Base-by-base conservation (phyloP, 768 basidiomycete genomes). In the Hysterangium stoloniferum region DNA sequence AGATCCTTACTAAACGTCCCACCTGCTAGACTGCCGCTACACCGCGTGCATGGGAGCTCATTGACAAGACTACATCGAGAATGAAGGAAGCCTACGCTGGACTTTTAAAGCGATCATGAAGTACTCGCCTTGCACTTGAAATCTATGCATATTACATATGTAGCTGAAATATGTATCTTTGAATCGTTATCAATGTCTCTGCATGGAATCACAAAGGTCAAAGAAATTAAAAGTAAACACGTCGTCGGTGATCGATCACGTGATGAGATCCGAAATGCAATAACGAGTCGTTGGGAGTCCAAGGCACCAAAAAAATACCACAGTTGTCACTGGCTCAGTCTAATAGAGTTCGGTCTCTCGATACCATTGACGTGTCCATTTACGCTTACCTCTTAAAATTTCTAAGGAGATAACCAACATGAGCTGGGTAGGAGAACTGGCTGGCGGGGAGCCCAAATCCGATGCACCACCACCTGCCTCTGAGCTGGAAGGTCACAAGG, bases 71-170 rank as follows among this genome's bases (percentile, higher is more conserved):
- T 19, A 51, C 49, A 15, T 41, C 36, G 20, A n/a, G 49, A 25
- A 41, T 51, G 38, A 51, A 42, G 28, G 49, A 51, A 40, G 49
- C 49, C 9, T 51, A 51, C 33, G 49, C 49, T 12, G 49, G 49
- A n/a, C 37, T 51, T 27, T 42, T 51, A 20, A 41, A 38, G 15
- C 38, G 36, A 11, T 9, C 22, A 13, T 32, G n/a, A n/a, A n/a
- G n/a, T n/a, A n/a, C n/a, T 22, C 9, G 40, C n/a, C n/a, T 41
- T 41, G 4, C 19, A 13, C 28, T 9, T 41, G 12, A 22, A 22
- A 4, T 25, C 28, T 19, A 25, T 2, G 2, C 28, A 13, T 9
- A 11, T 41, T 4, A 12, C 4, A 2, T 13, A 4, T 12, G 40
- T 41, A 12, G 28, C 28, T 41, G 17, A 41, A 13, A n/a, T n/a